These are phyloP conservation scores for Phytophthora foliorum DNA, from an alignment of 352 stramenopile species.

Conservation along the genomic window DNA sequence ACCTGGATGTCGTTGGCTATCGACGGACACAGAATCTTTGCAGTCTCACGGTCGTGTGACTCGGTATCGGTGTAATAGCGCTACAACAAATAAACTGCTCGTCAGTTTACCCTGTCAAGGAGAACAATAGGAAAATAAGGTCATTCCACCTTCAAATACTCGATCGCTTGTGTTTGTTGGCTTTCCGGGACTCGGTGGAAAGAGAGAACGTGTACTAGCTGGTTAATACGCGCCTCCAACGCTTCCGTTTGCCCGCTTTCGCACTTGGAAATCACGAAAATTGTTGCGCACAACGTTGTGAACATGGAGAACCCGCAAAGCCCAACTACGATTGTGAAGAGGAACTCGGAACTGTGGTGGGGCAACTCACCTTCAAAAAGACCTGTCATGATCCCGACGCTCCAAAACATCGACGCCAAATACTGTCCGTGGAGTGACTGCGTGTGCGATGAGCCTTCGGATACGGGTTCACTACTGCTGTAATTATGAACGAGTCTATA, in stretches of 20 bases:
- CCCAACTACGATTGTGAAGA: conserved; percentile 74
- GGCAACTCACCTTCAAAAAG: conserved; percentile 83
- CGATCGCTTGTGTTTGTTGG: conserved; percentile 68
- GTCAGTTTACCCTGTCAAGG: neutral
- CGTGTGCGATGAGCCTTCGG: conserved; percentile 41
- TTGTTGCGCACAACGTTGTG: conserved; percentile 70
- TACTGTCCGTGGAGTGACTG: conserved; percentile 32
- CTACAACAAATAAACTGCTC: conserved; percentile 33
- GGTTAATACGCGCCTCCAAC: conserved; percentile 73
- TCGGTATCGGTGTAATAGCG: conserved; percentile 74
- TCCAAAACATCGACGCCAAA: conserved; percentile 69
- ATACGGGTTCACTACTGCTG: conserved; percentile 9
- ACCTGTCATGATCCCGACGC: conserved; percentile 72
- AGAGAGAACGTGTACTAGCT: conserved; percentile 74
- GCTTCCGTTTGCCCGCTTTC: conserved; percentile 70
- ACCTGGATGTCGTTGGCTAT: conserved; percentile 83
- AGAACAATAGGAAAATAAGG: neutral
- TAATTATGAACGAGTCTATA: conserved; percentile 56
- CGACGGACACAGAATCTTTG: conserved; percentile 75
- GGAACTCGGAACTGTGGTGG: conserved; percentile 53
- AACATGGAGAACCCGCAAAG: conserved; percentile 78
- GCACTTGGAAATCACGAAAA: conserved; percentile 87
- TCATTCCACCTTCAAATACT: conserved; percentile 62
- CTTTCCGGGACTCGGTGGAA: conserved; percentile 72
- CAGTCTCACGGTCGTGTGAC: conserved; percentile 77